Percentiles rank a stretch among this genome's conserved stretches.
phyloP scores from a whole-genome alignment of 2,329 filamentous ascomycete genomes.

The Pseudopithomyces chartarum region DNA sequence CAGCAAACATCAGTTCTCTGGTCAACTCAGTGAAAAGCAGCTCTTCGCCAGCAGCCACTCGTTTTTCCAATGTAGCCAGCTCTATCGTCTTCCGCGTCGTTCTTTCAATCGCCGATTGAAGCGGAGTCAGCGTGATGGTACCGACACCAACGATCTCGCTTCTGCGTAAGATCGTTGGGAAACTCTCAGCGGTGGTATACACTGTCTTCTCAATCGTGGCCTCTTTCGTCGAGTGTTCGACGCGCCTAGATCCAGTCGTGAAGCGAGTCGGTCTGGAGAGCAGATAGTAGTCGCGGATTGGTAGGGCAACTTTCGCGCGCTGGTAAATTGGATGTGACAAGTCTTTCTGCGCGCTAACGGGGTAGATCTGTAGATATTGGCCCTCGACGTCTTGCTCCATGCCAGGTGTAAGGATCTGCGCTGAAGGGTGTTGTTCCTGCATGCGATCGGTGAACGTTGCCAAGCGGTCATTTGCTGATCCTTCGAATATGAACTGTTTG shows the following conservation, averaged over 20 bases:
- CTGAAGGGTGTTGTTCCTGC: slow-evolving; percentile 86
- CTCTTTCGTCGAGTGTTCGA: slow-evolving; percentile 68
- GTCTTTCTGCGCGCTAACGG: slow-evolving; percentile 82
- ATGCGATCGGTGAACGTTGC: slow-evolving; percentile 87
- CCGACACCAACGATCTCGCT: slow-evolving; percentile 79
- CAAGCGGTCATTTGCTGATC: slow-evolving; percentile 74
- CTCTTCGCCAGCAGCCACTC: slow-evolving; percentile 73
- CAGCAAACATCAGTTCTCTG: slow-evolving; percentile 76
- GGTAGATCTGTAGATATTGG: slow-evolving; percentile 83
- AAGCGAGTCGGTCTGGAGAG: slow-evolving; percentile 79
- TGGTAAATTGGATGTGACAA: slow-evolving; percentile 84
- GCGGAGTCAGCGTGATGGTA: slow-evolving; percentile 69
- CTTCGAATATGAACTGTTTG: slow-evolving; percentile 93
- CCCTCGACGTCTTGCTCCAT: slow-evolving; percentile 83
- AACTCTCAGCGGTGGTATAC: slow-evolving; percentile 81
- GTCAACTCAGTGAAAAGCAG: slow-evolving; percentile 70
- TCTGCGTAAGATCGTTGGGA: slow-evolving; percentile 87
- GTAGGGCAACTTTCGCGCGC: slow-evolving; percentile 79
- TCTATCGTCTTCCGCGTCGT: slow-evolving; percentile 91
- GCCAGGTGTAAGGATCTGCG: slow-evolving; percentile 75
- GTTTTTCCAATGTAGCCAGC: slow-evolving; percentile 75
- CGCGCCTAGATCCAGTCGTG: slow-evolving; percentile 74
- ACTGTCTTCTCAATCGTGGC: slow-evolving; percentile 84
- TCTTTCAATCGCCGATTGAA: slow-evolving; percentile 89
- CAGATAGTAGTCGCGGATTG: slow-evolving; percentile 84